Conservation (phyloP, 306 rosid genomes). For the Purshia tridentata region DNA sequence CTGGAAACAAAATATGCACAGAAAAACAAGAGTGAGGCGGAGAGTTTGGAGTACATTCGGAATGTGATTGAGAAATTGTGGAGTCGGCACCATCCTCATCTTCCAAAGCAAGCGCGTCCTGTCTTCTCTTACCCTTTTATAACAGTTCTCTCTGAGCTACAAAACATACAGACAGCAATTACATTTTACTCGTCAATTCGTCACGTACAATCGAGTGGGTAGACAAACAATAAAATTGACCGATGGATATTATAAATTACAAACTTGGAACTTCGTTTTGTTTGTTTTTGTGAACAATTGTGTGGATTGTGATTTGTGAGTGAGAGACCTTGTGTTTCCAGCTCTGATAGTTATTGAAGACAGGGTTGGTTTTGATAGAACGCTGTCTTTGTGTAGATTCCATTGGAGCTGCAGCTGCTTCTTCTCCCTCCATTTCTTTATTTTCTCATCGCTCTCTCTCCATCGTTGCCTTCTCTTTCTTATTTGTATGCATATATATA, state of each 20-base stretch:
- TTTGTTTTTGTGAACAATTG: neutral
- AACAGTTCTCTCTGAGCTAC: slow-evolving; percentile 80
- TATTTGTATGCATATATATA: no score
- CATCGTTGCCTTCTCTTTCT: neutral
- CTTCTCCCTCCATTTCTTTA: slow-evolving; percentile 6
- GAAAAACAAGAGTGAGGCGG: neutral
- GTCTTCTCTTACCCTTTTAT: slow-evolving; percentile 66
- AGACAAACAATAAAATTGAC: neutral
- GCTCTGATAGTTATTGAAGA: slow-evolving; percentile 41
- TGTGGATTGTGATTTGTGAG: neutral
- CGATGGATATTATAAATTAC: neutral
- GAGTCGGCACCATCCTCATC: slow-evolving; percentile 40
- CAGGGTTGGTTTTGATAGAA: slow-evolving; percentile 50
- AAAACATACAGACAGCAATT: neutral
- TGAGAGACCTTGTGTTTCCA: slow-evolving; percentile 67
- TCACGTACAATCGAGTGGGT: neutral
- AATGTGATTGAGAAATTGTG: slow-evolving; percentile 28
- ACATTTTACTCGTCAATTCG: neutral
- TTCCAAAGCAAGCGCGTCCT: slow-evolving; percentile 79
- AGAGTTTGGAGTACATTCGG: slow-evolving; percentile 33
- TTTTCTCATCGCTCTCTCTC: neutral
- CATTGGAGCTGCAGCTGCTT: neutral
- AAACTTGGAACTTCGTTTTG: neutral
- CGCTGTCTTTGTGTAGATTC: slow-evolving; percentile 27
- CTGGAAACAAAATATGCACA: neutral